phyloP scores from a whole-genome alignment of 805 yeast species.

The Kluyveromyces aestuarii region DNA sequence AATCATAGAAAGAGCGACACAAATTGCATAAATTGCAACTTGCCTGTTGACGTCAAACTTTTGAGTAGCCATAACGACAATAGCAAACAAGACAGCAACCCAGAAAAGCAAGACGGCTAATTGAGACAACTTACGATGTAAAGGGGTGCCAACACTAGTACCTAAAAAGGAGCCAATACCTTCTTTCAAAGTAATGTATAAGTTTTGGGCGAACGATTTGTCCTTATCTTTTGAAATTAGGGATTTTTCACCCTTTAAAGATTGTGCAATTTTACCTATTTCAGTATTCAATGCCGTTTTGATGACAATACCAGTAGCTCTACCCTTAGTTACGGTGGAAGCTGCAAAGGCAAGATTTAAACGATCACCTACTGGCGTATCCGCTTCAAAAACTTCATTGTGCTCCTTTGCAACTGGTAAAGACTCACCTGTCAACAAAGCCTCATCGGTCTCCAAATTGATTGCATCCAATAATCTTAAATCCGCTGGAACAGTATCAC shows the following conservation, averaged over 20 bases:
- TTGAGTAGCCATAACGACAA: conserved; percentile 81
- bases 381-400: conserved; percentile 32
- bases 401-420: conserved; percentile 65
- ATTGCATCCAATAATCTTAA: conserved; percentile 66
- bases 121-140: conserved; percentile 66
- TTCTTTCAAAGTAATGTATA: conserved; percentile 37
- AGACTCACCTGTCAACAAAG: conserved; percentile 91
- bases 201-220: conserved; percentile 32
- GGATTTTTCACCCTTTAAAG: conserved; percentile 36
- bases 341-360: conserved; percentile 86
- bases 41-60: conserved; percentile 63
- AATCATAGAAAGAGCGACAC: conserved; percentile 96
- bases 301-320: conserved; percentile 84
- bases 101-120: conserved; percentile 64
- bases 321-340: conserved; percentile 90
- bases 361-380: conserved; percentile 58
- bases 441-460: conserved; percentile 82
- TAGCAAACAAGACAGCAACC: conserved; percentile 78
- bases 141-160: conserved; percentile 70
- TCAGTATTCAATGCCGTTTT: conserved; percentile 90
- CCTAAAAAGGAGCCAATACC: conserved; percentile 65
- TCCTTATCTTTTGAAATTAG: conserved; percentile 31
- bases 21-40: conserved; percentile 82
- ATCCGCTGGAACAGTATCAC: conserved; percentile 96
- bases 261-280: conserved; percentile 90